phyloP scores from a whole-genome alignment of 2,329 filamentous ascomycete genomes.

The Neopestalotiopsis sp. region DNA sequence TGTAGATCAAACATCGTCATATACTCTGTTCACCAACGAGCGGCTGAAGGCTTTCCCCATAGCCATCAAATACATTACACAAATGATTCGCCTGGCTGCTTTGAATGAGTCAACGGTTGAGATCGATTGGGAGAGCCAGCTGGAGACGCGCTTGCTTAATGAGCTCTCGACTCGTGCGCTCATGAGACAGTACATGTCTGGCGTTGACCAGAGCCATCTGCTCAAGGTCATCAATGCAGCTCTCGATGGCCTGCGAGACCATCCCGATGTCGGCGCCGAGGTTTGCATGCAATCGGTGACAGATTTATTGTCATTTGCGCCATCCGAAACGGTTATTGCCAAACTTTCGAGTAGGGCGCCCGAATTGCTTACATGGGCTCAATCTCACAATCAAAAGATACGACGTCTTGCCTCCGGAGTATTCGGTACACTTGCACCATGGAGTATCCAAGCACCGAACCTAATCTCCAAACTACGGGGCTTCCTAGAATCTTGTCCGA shows the following conservation, averaged over 20 bases:
- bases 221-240: conserved; percentile 56
- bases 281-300: conserved; percentile 34
- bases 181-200: conserved; percentile 60
- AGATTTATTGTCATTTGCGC: conserved; percentile 37
- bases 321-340: conserved; percentile 34
- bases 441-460: conserved; percentile 52
- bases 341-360: conserved; percentile 50
- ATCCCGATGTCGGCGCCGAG: conserved; percentile 41
- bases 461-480: conserved; percentile 43
- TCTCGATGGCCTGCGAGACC: conserved; percentile 61
- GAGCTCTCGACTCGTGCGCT: conserved; percentile 68
- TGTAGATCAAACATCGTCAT: conserved; percentile 46
- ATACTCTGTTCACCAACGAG: conserved; percentile 46
- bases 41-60: conserved; percentile 65
- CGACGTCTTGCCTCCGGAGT: conserved; percentile 71
- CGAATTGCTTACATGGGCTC: conserved; percentile 64
- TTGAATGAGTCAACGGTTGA: conserved; percentile 64
- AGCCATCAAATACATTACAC: conserved; percentile 71
- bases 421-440: conserved; percentile 78
- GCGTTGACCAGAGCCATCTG: conserved; percentile 44
- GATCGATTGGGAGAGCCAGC: conserved; percentile 82
- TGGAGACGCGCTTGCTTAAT: conserved; percentile 75
- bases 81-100: conserved; percentile 57
- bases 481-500: conserved; percentile 30
- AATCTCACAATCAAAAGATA: conserved; percentile 74